Evolutionary conservation across 805 yeast species (phyloP), one percentile per base, ranked within the genome.

Genomic region (Kodamaea nitidulidarum): DNA sequence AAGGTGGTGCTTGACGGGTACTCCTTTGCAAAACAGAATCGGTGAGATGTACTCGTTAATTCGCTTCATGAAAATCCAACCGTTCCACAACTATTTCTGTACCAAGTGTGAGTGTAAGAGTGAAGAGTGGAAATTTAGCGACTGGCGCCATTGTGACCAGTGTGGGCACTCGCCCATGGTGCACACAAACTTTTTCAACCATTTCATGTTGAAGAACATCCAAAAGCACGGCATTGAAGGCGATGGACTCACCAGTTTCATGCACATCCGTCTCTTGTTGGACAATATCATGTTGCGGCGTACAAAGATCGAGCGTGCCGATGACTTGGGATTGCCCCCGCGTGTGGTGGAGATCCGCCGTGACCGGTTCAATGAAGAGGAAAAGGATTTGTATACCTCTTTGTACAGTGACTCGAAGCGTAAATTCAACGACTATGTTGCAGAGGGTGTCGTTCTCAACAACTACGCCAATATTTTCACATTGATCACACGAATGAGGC

Each of bases 401-500:
- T 71, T 93, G 33, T 93, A 88, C 62, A 75, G 91, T 20, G 95
- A 91, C 61, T 79, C 90, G 10, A 80, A 80, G 58, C 75, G 99
- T 44, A 82, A 84, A 51, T 93, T 88, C 68, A 87, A 86, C 52
- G 93, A 88, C 32, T 93, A 80, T 57, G 98, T 93, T 28, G 93
- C 95, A 15, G 91, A 87, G 55, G 98, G 98, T 62, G 96, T 93
- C 29, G 97, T 93, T 16, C 69, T 93, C 42, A 93, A 93, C 63
- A 93, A 93, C 60, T 93, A 93, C 64, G 98, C 98, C 33, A 93
- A 93, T 54, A 93, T 93, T 54, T 93, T 93, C 65, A 90, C 98
- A 0, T 72, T 93, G 41, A 90, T 93, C 53, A 93, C 98, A 0
- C 71, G 98, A 52, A 95, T 93, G 98, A 78, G 99, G 52, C 98